Base-by-base conservation (phyloP, 2,329 filamentous ascomycete species). In the Acephala macrosclerotiorum region DNA sequence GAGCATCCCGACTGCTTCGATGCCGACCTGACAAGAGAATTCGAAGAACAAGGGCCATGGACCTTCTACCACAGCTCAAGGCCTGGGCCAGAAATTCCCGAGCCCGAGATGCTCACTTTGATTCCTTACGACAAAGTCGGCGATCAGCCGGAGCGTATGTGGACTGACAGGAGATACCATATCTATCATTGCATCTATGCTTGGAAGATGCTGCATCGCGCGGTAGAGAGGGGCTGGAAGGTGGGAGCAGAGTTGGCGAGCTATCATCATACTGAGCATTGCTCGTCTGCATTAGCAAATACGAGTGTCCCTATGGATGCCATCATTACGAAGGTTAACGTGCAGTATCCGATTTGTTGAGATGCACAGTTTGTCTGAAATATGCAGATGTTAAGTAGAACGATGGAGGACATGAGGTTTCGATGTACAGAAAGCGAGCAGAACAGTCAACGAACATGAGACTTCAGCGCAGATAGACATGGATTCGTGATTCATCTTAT, bases 111-210 rank as follows among this genome's bases (percentile, higher is more conserved):
- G 51, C 51, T 56, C 18, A 56, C 12, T 25, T 4, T 56, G 25
- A 56, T 56, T 25, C 26, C 51, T 11, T 8, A 56, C 51, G 51
- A 56, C 26, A 2, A 56, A 56, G 51, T 56, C 12, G 51, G 51
- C n/a, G 51, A 56, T 22, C 51, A 56, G 9, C 51, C 18, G n/a
- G 51, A 56, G 33, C 18, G 6, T 7, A 56, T 56, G 51, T 56
- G 51, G 51, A 56, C 51, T 18, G 25, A 56, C 51, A 56, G 51
- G 51, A 56, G 51, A 35, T 56, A 56, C 25, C 51, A 56, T 56
- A 11, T n/a, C 25, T 22, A 22, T 6, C 51, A 56, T 12, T 56
- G 51, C 51, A 56, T 56, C 22, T 56, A 11, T 33, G 51, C 51
- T 18, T 8, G 7, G 51, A 56, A 56, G 51, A 8, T 56, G 51